phyloP scores from a whole-genome alignment of 306 rosid genomes.

The Hylodesmum podocarpum region DNA sequence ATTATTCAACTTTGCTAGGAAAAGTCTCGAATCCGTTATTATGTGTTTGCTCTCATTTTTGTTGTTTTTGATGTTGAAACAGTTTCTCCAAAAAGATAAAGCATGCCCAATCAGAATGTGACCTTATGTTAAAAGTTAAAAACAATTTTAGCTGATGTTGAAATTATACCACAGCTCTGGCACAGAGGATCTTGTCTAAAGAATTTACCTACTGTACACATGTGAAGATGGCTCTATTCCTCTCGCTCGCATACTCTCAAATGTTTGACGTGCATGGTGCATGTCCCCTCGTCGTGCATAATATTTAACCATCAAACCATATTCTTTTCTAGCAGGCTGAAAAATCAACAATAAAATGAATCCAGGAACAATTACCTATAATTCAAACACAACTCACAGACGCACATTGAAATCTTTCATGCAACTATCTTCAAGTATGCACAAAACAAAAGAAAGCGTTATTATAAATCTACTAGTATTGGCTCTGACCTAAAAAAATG shows the following conservation, averaged over 20 bases:
- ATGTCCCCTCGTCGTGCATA: conserved; percentile 95
- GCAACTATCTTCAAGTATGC: neutral
- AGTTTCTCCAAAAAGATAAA: neutral
- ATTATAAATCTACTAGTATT: neutral
- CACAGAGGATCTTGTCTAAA: conserved; percentile 1
- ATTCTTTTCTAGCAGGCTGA: conserved; percentile 96
- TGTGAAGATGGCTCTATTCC: conserved; percentile 93
- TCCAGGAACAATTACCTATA: conserved; percentile 20
- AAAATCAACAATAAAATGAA: conserved; percentile 27
- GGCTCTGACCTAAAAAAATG: neutral
- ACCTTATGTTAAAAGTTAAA: conserved; percentile 11
- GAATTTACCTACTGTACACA: conserved; percentile 80
- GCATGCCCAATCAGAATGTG: neutral
- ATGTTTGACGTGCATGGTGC: conserved; percentile 90
- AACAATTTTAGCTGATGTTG: conserved; percentile 11
- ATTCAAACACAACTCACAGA: neutral
- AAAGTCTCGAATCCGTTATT: too few relatives aligned
- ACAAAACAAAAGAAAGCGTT: neutral
- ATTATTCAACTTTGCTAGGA: neutral
- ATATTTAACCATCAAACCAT: conserved; percentile 88
- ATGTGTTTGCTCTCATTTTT: too few relatives aligned
- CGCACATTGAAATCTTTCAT: neutral
- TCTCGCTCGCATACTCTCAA: conserved; percentile 96
- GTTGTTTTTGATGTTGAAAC: too few relatives aligned
- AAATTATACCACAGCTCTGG: conserved; percentile 8